Conservation (phyloP, 805 yeast species). For the Tetrapisispora arboricola region DNA sequence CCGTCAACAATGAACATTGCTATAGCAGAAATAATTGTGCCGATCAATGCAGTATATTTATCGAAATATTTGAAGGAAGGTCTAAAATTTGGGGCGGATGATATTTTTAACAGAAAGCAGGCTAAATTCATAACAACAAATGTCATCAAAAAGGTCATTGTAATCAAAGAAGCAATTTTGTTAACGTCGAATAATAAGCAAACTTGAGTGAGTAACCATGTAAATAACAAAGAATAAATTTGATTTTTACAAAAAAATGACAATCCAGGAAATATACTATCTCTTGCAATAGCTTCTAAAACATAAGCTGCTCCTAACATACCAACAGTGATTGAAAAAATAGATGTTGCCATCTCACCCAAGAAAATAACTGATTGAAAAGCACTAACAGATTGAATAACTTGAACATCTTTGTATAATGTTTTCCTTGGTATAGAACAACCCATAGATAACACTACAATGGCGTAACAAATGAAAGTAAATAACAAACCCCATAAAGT, state of each 20-base stretch:
- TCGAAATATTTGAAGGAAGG: slow-evolving; percentile 89
- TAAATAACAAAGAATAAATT: slow-evolving; percentile 51
- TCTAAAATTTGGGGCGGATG: slow-evolving; percentile 96
- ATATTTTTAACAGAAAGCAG: slow-evolving; percentile 75
- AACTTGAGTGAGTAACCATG: slow-evolving; percentile 76
- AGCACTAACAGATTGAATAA: slow-evolving; percentile 71
- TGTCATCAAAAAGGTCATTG: slow-evolving; percentile 96
- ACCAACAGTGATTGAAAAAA: slow-evolving; percentile 92
- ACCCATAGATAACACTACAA: slow-evolving; percentile 79
- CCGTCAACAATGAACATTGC: slow-evolving; percentile 97
- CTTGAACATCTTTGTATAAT: slow-evolving; percentile 68
- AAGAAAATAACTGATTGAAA: slow-evolving; percentile 57
- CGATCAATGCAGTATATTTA: slow-evolving; percentile 69
- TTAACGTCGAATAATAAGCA: slow-evolving; percentile 86
- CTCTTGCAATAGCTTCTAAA: slow-evolving; percentile 84
- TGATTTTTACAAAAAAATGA: slow-evolving; percentile 56
- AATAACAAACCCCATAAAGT: slow-evolving; percentile 73
- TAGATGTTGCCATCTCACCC: slow-evolving; percentile 88
- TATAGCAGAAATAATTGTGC: slow-evolving; percentile 54
- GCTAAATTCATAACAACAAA: slow-evolving; percentile 91
- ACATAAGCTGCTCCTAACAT: slow-evolving; percentile 91
- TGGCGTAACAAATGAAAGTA: slow-evolving; percentile 65
- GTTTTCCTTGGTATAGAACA: slow-evolving; percentile 69
- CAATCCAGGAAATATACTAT: slow-evolving; percentile 76
- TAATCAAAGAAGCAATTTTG: slow-evolving; percentile 87